Base-by-base conservation (phyloP, 2,329 filamentous ascomycete species). In the Fusarium verticillioides region DNA sequence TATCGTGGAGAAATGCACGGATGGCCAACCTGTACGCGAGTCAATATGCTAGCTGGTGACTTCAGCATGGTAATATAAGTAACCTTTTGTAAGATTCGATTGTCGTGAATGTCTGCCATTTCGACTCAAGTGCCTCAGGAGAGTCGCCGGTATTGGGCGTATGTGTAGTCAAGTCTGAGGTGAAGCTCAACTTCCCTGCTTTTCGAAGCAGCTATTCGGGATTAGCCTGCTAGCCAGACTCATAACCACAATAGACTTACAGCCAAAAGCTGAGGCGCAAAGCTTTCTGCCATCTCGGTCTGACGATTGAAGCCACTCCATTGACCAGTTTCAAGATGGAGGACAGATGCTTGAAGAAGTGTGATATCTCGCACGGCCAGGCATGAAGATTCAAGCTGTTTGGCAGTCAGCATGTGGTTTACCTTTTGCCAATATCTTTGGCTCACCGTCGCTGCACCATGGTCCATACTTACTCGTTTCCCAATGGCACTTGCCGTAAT, bases 81-180 rank as follows among this genome's bases (percentile, higher is more conserved):
- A 46, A 73, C 75, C 75, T 74, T 72, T 77, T 77, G 61, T 67
- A 60, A 18, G 75, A 77, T 56, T 77, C 75, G 10, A 74, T 19
- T 30, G 52, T 44, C 28, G 60, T 47, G 34, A 77, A 77, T 15
- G 62, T 64, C 30, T 60, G 58, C 75, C 75, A 77, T 62, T 78
- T 77, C 12, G 63, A 69, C 32, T 78, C 72, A 18, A 78, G 36
- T 10, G 47, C 53, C 32, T 74, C 74, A 53, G 65, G 11, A 12
- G 74, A 63, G 34, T 77, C 75, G 9, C 56, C 52, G 7, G 44
- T 32, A 13, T 53, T 65, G 8, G 75, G 75, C 18, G 63, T 67
- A 36, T 73, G 59, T 11, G 60, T 46, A 36, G 37, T 68, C 42
- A 57, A 60, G 47, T 75, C 74, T 21, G 68, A 73, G 21, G 72